Base-by-base conservation (phyloP, 2,329 filamentous ascomycete genomes). In the Ascochyta fabae region DNA sequence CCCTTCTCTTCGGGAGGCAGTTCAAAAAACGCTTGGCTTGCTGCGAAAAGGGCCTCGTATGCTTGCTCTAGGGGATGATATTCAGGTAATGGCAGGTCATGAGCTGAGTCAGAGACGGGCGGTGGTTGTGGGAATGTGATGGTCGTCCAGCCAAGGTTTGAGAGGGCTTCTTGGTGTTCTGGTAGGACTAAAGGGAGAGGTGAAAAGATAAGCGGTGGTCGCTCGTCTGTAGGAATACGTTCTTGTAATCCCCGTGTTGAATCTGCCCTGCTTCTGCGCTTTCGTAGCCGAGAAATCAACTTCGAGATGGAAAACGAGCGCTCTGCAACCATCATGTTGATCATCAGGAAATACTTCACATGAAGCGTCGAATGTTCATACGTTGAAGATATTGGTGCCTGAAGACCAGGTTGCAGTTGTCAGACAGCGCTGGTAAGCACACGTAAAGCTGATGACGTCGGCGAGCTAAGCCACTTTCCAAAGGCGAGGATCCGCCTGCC, bases 121-220 rank as follows among this genome's bases (percentile, higher is more conserved):
- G 43, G 12, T 16, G 47, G 44, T 45, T 61, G 54, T 6, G 67
- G 71, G 19, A 74, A 72, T 24, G 72, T 74, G 35, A 75, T 46
- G 3, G 70, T 74, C 3, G 72, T 74, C 73, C 73, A 75, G 36
- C 73, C 73, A n/a, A 74, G 66, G 13, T 61, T 59, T 19, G 65
- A 58, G 12, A 75, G 62, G 6, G 65, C 57, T 36, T 62, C 54
- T 59, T 75, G 68, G 53, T 75, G 72, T 47, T 70, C 60, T 31
- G 69, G 63, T 3, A 72, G 60, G 29, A 75, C 68, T n/a, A 75
- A 52, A 1, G 73, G 71, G 1, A 75, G 52, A 1, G 66, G 66
- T 5, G 61, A 65, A 1, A 56, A 48, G 6, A 59, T 59, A 1
- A 75, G 61, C 9, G 70, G 59, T 6, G 63, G 60, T n/a, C 63